These are phyloP conservation scores for Hypomontagnella monticulosa DNA, from an alignment of 495 filamentous ascomycete species.

Conservation along the genomic window DNA sequence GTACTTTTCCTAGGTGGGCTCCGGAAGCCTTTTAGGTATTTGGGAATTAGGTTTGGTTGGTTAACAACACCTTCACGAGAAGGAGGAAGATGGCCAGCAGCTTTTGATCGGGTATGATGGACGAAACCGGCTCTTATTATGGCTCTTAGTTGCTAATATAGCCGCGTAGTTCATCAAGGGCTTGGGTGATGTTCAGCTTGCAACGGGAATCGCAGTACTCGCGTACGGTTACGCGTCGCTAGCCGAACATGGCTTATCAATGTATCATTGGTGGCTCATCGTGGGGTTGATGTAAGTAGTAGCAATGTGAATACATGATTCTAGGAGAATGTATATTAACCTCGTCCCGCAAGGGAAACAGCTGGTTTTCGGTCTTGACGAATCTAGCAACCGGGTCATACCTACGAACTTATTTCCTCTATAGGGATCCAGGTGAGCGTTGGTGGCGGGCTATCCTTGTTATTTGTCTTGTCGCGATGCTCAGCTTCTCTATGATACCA, in stretches of 20 bases:
- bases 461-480: conserved; percentile 27
- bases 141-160: conserved; percentile 21
- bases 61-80: conserved; percentile 6
- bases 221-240: conserved; percentile 30
- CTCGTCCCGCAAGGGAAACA: conserved; percentile 11
- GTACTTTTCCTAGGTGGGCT: conserved; percentile 27
- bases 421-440: conserved; percentile 32
- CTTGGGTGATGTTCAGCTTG: conserved; percentile 41
- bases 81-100: conserved; percentile 25
- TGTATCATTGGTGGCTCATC: conserved; percentile 44
- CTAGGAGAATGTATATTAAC: neutral
- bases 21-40: conserved; percentile 36
- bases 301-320: neutral
- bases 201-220: conserved; percentile 35
- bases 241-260: conserved; percentile 30
- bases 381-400: conserved; percentile 38
- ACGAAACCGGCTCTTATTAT: neutral
- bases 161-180: conserved; percentile 26
- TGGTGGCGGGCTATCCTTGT: conserved; percentile 32
- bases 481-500: conserved; percentile 39
- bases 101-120: conserved; percentile 34
- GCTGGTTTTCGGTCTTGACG: conserved; percentile 40
- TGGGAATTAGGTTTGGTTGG: conserved; percentile 25
- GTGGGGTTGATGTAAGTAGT: conserved; percentile 37
- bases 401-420: conserved; percentile 31